These are phyloP conservation scores for Rosa chinensis DNA, from an alignment of 306 rosid genomes.

Conservation along the genomic window DNA sequence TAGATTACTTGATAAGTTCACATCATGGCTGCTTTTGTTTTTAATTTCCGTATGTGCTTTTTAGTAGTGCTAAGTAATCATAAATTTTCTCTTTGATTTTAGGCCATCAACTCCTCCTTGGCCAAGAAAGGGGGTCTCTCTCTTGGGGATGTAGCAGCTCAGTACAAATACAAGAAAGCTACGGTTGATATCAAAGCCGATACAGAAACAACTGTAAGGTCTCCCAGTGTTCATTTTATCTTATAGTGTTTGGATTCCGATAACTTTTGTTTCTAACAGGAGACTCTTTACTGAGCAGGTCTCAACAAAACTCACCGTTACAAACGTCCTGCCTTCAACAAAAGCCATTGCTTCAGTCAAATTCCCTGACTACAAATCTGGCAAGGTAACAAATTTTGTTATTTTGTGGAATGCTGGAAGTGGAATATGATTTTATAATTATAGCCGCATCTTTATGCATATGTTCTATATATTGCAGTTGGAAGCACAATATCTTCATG, in stretches of 20 bases:
- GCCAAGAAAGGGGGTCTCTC: conserved; percentile 64
- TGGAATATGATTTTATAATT: not conserved
- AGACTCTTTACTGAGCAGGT: conserved; percentile 33
- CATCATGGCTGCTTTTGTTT: not conserved
- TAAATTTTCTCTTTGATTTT: conserved; percentile 19
- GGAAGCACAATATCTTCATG: conserved; percentile 58
- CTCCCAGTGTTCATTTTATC: conserved; percentile 5
- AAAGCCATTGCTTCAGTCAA: conserved; percentile 49
- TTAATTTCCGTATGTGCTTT: not conserved
- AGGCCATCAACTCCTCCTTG: conserved; percentile 60
- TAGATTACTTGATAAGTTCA: not conserved
- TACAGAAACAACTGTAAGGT: conserved; percentile 57
- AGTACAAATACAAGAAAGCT: conserved; percentile 44
- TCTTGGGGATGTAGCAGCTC: conserved; percentile 48
- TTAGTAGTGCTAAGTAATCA: not conserved
- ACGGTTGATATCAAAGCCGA: conserved; percentile 50
- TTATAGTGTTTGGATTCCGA: not conserved
- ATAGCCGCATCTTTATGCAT: not conserved
- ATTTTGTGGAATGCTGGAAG: not conserved
- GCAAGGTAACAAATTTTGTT: conserved; percentile 48
- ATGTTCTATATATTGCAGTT: conserved; percentile 40
- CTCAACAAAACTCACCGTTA: conserved; percentile 37
- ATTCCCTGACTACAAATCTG: conserved; percentile 54
- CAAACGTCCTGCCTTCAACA: conserved; percentile 48
- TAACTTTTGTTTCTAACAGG: not conserved